These are phyloP conservation scores for Pseudevernia furfuracea DNA, from an alignment of 495 filamentous ascomycete genomes.

Conservation along the genomic window DNA sequence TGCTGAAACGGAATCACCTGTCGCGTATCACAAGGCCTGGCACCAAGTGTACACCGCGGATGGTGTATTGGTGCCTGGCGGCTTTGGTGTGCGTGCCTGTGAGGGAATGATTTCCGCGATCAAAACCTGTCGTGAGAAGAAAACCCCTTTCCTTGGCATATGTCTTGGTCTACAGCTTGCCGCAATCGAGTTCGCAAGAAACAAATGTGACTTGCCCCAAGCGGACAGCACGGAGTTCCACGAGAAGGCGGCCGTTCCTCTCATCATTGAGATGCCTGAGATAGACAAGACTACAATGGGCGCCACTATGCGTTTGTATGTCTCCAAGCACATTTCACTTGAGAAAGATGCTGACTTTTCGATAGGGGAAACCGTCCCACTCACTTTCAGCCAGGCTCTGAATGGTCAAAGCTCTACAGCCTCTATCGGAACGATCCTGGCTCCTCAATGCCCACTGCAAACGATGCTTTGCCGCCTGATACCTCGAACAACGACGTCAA, in stretches of 20 bases:
- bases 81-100: constrained; percentile 75
- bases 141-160: constrained; percentile 78
- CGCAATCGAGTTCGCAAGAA: constrained; percentile 80
- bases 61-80: constrained; percentile 57
- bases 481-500: neutral
- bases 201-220: constrained; percentile 52
- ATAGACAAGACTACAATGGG: constrained; percentile 65
- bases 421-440: constrained; percentile 54
- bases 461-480: neutral
- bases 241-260: constrained; percentile 45
- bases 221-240: constrained; percentile 64
- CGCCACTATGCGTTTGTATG: constrained; percentile 76
- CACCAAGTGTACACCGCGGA: constrained; percentile 61
- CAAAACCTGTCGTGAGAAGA: constrained; percentile 74
- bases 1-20: constrained; percentile 49
- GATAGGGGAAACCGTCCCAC: constrained; percentile 55
- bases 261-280: constrained; percentile 91
- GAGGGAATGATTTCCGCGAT: constrained; percentile 83
- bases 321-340: neutral
- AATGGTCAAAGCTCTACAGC: constrained; percentile 70
- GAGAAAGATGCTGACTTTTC: neutral
- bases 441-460: constrained; percentile 3
- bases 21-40: constrained; percentile 85
- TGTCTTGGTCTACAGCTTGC: constrained; percentile 95
- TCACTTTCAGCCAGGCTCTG: constrained; percentile 65